Conservation (phyloP, 2,329 filamentous ascomycete species). For the Monosporascus sp. region DNA sequence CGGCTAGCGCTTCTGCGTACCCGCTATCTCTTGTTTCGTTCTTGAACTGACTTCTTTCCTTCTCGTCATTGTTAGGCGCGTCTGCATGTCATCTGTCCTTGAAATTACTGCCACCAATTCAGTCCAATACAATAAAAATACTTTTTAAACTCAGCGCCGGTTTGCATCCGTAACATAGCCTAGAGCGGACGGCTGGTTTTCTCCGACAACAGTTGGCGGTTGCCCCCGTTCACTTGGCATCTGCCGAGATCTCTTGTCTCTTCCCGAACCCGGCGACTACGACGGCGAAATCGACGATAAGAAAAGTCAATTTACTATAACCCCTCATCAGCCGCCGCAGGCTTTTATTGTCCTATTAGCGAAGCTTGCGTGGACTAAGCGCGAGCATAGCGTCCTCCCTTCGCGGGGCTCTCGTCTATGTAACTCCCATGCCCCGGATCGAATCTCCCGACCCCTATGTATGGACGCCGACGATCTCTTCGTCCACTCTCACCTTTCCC, state of each 20-base stretch:
- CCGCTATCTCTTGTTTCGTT: background rate
- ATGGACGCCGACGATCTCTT: constrained; percentile 21
- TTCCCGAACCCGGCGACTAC: background rate
- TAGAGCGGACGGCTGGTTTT: background rate
- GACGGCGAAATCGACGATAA: background rate
- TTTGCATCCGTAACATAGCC: background rate
- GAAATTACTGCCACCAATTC: background rate
- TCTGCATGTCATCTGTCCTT: background rate
- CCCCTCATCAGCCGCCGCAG: background rate
- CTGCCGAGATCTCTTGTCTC: background rate
- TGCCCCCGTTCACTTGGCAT: background rate
- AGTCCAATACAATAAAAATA: background rate
- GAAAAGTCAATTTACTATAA: background rate
- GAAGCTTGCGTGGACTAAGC: constrained; percentile 1
- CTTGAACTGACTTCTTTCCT: background rate
- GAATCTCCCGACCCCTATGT: constrained; percentile 22
- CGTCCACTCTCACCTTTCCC: constrained; percentile 14
- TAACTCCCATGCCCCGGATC: constrained; percentile 19
- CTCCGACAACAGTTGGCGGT: background rate
- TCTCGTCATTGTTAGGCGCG: background rate
- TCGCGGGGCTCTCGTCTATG: background rate
- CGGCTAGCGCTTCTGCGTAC: background rate
- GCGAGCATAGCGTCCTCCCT: background rate
- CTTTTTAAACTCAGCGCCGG: background rate
- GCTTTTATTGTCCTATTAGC: background rate